Evolutionary conservation across 75 land plant genomes (phyloP), one percentile per base, ranked within the genome.

Genomic region (Selaginella tamariscina): DNA sequence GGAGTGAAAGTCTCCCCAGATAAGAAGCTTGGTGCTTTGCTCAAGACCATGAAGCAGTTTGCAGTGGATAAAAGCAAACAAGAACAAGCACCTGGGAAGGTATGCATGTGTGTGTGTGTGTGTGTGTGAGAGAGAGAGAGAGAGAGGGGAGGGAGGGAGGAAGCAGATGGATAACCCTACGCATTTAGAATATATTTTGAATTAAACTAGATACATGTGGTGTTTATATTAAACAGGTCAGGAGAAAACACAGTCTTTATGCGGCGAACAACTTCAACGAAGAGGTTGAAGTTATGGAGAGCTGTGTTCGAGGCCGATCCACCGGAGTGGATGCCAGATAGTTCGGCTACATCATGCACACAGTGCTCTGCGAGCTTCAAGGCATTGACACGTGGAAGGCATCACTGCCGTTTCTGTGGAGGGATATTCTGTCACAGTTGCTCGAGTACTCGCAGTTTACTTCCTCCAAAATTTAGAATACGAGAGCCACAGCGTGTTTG

Each of bases 291-390:
- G 49, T 39, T 15, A 39, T 39, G 49, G 15, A 39, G 49, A 60
- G 80, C 82, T 15, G 70, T 89, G 0, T 65, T 89, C 65, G 87
- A 86, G 59, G 80, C 87, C 30, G 90, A 89, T 21, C 94, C 94
- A 0, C 94, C 90, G n/a, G 83, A 89, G 32, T 89, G 94, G 94
- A 68, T 89, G 67, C 85, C 87, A 24, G 94, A 89, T 65, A 86
- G 94, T 76, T 68, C 76, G 22, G 24, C 82, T 54, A 22, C 62
- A 8, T 68, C 39, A 18, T 86, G 89, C 67, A 86, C 84, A 87
- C 85, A 81, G 68, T 86, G 89, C 56, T 64, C 44, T 75, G 79
- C 78, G 33, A 81, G 80, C n/a, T 89, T 89, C 65, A 81, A 79
- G 1, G 74, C 84, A 1, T 23, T 89, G 22, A 82, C 81, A 27